A percentile compares a stretch with the other conserved stretches of the same genome.
These are phyloP conservation scores for Echites panduratus DNA, from an alignment of 257 asterid species.

Conservation along the genomic window DNA sequence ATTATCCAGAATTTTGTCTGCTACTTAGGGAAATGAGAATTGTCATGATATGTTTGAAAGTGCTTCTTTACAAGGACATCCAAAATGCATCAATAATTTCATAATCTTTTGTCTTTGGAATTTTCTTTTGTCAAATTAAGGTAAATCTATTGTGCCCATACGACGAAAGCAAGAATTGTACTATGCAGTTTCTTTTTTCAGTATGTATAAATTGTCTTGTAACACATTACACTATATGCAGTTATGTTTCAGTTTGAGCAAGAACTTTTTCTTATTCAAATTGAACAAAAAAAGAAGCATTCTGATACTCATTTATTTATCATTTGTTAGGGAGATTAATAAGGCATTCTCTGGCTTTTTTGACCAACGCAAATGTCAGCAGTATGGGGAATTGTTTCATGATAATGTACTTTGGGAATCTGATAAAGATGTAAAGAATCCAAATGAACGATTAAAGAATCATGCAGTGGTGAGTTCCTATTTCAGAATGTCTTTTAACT, in stretches of 20 bases:
- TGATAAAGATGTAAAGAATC: constrained; percentile 8
- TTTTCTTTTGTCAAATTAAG: background rate
- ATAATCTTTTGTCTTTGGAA: too few relatives aligned
- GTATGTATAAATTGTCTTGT: background rate
- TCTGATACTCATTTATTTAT: background rate
- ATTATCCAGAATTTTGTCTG: too few relatives aligned
- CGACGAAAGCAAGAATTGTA: background rate
- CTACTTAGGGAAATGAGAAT: too few relatives aligned
- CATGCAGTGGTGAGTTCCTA: constrained; percentile 20
- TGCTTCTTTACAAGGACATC: background rate
- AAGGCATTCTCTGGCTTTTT: constrained; percentile 83
- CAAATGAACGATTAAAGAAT: constrained; percentile 10
- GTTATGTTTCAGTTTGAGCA: background rate
- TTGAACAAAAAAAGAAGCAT: background rate
- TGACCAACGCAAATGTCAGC: constrained; percentile 33
- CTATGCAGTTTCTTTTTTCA: background rate
- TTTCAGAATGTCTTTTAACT: background rate
- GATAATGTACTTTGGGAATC: constrained; percentile 17
- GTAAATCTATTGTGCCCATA: background rate
- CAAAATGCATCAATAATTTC: too few relatives aligned
- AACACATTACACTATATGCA: background rate
- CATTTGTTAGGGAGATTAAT: constrained; percentile 49
- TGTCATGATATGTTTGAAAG: background rate
- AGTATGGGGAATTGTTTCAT: constrained; percentile 20
- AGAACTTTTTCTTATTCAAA: background rate